Conservation (phyloP, 305 asterid genomes). For the Vinca major region DNA sequence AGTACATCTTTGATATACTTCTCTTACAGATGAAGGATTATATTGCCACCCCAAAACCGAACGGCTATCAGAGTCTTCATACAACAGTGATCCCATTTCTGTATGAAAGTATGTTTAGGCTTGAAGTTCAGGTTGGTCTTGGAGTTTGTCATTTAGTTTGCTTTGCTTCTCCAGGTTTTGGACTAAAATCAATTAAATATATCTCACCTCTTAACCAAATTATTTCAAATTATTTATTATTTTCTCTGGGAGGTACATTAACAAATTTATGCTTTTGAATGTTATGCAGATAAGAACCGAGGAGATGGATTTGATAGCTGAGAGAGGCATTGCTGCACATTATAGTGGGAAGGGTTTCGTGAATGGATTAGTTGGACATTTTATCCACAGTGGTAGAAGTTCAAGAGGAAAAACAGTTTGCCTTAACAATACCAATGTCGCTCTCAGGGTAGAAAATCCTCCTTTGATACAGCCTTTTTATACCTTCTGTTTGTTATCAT, state of each 20-base stretch:
- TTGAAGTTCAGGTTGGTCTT: conserved; percentile 76
- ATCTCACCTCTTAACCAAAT: not conserved
- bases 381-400: conserved; percentile 40
- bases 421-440: conserved; percentile 84
- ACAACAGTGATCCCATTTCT: conserved; percentile 91
- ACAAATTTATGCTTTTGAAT: not conserved
- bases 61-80: conserved; percentile 95
- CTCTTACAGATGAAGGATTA: conserved; percentile 46
- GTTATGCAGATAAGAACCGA: conserved; percentile 68
- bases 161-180: not conserved
- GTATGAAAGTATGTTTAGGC: conserved; percentile 80
- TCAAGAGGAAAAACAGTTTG: conserved; percentile 57
- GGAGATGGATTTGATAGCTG: conserved; percentile 89
- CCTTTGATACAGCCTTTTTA: not conserved
- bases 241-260: not conserved
- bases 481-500: too few relatives aligned
- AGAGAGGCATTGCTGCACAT: conserved; percentile 93
- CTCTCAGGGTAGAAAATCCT: conserved; percentile 58
- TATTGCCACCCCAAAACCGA: conserved; percentile 89
- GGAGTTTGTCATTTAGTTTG: not conserved
- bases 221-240: not conserved
- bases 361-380: conserved; percentile 73
- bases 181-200: not conserved
- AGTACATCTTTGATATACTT: conserved; percentile 3
- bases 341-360: conserved; percentile 76